phyloP scores from a whole-genome alignment of 805 yeast species.

The Geotrichum ghanense region DNA sequence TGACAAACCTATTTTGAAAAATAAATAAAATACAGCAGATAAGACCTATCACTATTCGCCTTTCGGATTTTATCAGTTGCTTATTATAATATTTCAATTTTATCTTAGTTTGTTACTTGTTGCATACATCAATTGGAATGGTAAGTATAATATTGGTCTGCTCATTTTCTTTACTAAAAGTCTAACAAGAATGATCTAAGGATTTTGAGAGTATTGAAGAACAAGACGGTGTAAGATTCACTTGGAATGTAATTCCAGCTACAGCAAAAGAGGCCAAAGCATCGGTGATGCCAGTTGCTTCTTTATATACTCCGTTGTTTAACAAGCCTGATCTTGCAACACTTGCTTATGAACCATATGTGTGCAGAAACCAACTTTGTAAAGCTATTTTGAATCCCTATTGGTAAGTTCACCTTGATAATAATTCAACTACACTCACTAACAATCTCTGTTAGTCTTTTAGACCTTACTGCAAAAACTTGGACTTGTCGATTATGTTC shows the following conservation, averaged over 20 bases:
- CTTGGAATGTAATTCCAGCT: conserved; percentile 75
- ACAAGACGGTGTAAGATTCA: conserved; percentile 49
- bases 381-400: conserved; percentile 73
- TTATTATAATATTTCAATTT: too few relatives aligned
- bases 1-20: too few relatives aligned
- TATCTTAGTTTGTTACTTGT: too few relatives aligned
- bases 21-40: too few relatives aligned
- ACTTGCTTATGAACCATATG: conserved; percentile 66
- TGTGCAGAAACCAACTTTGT: conserved; percentile 58
- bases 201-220: conserved; percentile 44
- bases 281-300: conserved; percentile 80
- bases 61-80: too few relatives aligned
- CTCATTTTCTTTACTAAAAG: too few relatives aligned
- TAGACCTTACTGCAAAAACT: conserved; percentile 60
- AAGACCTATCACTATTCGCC: too few relatives aligned
- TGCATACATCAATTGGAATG: too few relatives aligned
- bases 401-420: not conserved
- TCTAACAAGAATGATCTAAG: too few relatives aligned
- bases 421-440: not conserved
- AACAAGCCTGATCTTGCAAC: conserved; percentile 55
- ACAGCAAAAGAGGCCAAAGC: conserved; percentile 72
- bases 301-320: conserved; percentile 78
- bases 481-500: conserved; percentile 86
- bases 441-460: conserved; percentile 25
- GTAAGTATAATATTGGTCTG: too few relatives aligned